Evolutionary conservation across 371 early-diverging fungal species (phyloP), one percentile per base, ranked within the genome.

Genomic region (Dichotomocladium elegans): DNA sequence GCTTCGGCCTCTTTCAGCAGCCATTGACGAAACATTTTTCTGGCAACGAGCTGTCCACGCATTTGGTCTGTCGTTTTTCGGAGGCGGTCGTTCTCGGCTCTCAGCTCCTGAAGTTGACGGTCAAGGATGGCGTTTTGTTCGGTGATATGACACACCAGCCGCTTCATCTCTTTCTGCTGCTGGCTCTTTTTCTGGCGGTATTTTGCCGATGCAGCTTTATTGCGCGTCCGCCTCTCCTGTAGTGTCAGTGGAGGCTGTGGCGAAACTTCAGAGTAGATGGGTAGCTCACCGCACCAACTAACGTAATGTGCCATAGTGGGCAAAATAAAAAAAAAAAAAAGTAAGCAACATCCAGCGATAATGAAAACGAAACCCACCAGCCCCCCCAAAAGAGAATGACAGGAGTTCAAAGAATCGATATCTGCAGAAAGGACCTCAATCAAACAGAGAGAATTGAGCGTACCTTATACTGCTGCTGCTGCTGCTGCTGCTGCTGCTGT

Each of bases 191-290:
- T 84, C 51, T 79, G 79, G 7, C 85, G 66, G 51, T 84, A 84
- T 54, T 84, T 84, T 3, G 85, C 85, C 0, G 81, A 82, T 1
- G 85, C 85, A 0, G 81, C 75, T 51, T 84, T 84, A 60, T 84
- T 84, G 34, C 82, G 67, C 34, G 76, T 62, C 1, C 85, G 73
- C 14, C 81, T 66, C 40, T 84, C 85, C 34, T 70, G 72, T 1
- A 79, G 58, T 5, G 81, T 72, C 1, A 83, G 53, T 3, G 80
- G 71, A 30, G 54, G 26, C 48, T n/a, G 5, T 37, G 37, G 17
- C 21, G 37, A 21, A 37, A 17, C 37, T 2, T n/a, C 21, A 15
- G 37, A 21, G n/a, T n/a, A 37, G 1, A 21, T 37, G 21, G 37
- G 37, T 37, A 21, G 37, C 21, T n/a, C n/a, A n/a, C n/a, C n/a